Evolutionary conservation across 345 rosid species (phyloP), one percentile per base, ranked within the genome.

Genomic region (Camelina sativa): DNA sequence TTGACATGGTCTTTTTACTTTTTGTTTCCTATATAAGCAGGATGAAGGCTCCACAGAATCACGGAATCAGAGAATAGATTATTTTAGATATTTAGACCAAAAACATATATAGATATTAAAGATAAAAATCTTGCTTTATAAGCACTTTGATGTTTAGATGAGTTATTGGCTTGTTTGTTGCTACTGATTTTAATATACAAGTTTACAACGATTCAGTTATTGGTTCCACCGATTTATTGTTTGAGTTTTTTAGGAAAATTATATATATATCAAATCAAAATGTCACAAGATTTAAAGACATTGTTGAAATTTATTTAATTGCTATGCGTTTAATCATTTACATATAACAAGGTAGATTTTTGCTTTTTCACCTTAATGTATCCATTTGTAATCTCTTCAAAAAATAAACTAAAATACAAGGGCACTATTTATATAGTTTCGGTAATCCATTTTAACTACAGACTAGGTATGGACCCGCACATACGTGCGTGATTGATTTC

Each of bases 1-100:
- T 5, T 56, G 12, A 15, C 17, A 11, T 37, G 5, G 2, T 43
- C 44, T 35, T 35, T 10, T 10, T 1, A 10, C 3, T 58, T 58
- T 43, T 12, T 20, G 38, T 11, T 60, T 38, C 38, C 28, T 25
- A 25, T 25, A 25, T 25, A 48, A 60, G 16, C 67, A 71, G 75
- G 67, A 32, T 59, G 74, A 71, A 59, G 48, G 67, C 38, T 47
- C 66, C 37, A 70, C 67, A 19, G 0, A 43, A 46, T 30, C 34
- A 57, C 54, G 52, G 32, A 58, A 34, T 59, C n/a, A 50, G 48
- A 47, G 37, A 16, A 34, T 58, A 44, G 7, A 30, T 11, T 69
- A 11, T 19, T 57, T 22, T 38, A 23, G n/a, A 38, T 17, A 8
- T 53, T 54, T 23, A 12, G 51, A 54, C 2, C 40, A 35, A 57